These are phyloP conservation scores for Zymoseptoria ardabiliae DNA, from an alignment of 2,329 filamentous ascomycete genomes.

Conservation along the genomic window DNA sequence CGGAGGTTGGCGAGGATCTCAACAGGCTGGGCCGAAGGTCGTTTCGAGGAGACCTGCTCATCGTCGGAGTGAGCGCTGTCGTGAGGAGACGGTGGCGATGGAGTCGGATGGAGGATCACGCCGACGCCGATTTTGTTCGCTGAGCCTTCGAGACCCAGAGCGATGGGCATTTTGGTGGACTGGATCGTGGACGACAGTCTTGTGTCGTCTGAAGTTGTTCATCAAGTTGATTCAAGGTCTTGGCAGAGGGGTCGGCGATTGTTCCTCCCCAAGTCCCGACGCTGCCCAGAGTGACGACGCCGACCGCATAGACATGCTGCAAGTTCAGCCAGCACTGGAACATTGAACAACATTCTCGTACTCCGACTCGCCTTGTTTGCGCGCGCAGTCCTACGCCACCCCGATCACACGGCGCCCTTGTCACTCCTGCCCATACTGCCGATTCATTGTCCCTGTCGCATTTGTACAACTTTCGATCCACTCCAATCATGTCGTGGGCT, in stretches of 20 bases:
- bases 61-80: slow-evolving; percentile 30
- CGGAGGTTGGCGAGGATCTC: slow-evolving; percentile 85
- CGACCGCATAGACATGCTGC: background rate
- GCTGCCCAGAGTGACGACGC: background rate
- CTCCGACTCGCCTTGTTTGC: background rate
- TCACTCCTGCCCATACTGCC: background rate
- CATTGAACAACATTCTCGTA: background rate
- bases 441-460: background rate
- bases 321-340: background rate
- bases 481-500: slow-evolving; percentile 54
- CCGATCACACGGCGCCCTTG: background rate
- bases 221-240: background rate
- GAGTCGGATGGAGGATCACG: slow-evolving; percentile 68
- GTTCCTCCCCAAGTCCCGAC: background rate
- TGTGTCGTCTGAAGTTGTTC: background rate
- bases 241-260: background rate
- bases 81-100: slow-evolving; percentile 28
- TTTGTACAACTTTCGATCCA: slow-evolving; percentile 3
- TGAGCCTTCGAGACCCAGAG: slow-evolving; percentile 77
- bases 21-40: slow-evolving; percentile 37
- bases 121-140: slow-evolving; percentile 97
- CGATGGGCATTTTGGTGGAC: slow-evolving; percentile 42
- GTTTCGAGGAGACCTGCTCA: slow-evolving; percentile 14
- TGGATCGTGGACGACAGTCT: background rate
- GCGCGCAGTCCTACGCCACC: background rate